phyloP scores from a whole-genome alignment of 495 filamentous ascomycete genomes.

The Penicillium manginii region DNA sequence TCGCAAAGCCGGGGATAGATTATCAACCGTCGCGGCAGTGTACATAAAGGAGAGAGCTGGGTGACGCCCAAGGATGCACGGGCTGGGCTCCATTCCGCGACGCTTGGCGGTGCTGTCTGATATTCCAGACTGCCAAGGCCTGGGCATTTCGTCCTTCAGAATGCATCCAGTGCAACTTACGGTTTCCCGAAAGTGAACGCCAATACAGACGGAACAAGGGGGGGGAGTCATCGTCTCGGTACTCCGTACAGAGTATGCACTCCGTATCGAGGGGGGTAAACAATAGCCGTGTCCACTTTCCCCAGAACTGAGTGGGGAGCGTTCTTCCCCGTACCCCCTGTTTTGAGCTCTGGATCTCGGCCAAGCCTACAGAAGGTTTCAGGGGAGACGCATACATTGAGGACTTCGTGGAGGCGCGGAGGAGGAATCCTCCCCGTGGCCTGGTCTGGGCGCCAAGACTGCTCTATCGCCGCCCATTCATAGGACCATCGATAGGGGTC shows the following conservation, averaged over 20 bases:
- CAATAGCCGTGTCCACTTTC: neutral
- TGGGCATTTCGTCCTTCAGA: conserved; percentile 27
- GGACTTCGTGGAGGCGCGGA: neutral
- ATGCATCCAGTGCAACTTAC: conserved; percentile 26
- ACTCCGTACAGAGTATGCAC: neutral
- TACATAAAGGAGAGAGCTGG: neutral
- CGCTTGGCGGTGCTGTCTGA: conserved; percentile 26
- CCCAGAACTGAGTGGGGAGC: conserved; percentile 1
- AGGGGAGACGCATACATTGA: neutral
- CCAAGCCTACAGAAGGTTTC: neutral
- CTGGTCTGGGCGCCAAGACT: conserved; percentile 13
- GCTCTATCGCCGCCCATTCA: neutral
- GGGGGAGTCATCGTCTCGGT: neutral
- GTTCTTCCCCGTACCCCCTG: neutral
- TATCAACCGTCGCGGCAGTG: conserved; percentile 18
- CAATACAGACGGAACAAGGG: neutral
- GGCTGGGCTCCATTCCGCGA: conserved; percentile 15
- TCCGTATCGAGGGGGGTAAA: neutral
- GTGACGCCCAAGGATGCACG: conserved; percentile 6
- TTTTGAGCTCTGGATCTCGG: conserved; percentile 6
- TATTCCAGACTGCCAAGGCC: conserved; percentile 27
- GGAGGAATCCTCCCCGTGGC: conserved; percentile 1
- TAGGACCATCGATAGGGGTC: neutral
- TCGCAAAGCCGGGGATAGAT: conserved; percentile 9
- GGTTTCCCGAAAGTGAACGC: neutral